These are phyloP conservation scores for Colletotrichum graminicola DNA, from an alignment of 2,329 filamentous ascomycete species.

Conservation along the genomic window DNA sequence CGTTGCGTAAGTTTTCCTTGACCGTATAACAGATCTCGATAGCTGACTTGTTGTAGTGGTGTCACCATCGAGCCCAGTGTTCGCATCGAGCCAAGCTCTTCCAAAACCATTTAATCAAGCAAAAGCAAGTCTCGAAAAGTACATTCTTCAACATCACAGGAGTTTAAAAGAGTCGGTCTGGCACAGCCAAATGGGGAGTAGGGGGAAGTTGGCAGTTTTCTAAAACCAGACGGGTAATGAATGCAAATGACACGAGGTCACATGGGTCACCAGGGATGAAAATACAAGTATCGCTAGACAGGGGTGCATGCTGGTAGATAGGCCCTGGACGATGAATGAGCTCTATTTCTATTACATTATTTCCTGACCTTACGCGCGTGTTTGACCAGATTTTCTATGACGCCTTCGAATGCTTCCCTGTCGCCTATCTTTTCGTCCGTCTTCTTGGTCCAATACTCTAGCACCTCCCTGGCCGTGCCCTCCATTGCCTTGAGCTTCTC, in stretches of 20 bases:
- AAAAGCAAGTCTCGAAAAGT: conserved; percentile 35
- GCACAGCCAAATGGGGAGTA: conserved; percentile 23
- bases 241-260: conserved; percentile 29
- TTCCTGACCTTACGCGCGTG: conserved; percentile 89
- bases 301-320: conserved; percentile 39
- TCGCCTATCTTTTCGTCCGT: conserved; percentile 90
- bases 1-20: conserved; percentile 67
- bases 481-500: conserved; percentile 76
- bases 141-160: conserved; percentile 40
- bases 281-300: conserved; percentile 30
- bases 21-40: not conserved
- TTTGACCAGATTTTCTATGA: conserved; percentile 96
- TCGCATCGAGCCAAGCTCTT: conserved; percentile 60
- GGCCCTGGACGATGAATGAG: conserved; percentile 36
- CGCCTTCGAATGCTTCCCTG: conserved; percentile 93
- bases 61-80: conserved; percentile 65
- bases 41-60: conserved; percentile 57
- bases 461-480: conserved; percentile 77
- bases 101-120: conserved; percentile 49
- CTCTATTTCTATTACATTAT: conserved; percentile 54
- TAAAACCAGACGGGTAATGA: conserved; percentile 41
- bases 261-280: conserved; percentile 16
- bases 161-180: conserved; percentile 39
- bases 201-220: conserved; percentile 29
- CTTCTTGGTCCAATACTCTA: conserved; percentile 90